These are phyloP conservation scores for Clarireedia hainanense DNA, from an alignment of 2,329 filamentous ascomycete genomes.

Conservation along the genomic window DNA sequence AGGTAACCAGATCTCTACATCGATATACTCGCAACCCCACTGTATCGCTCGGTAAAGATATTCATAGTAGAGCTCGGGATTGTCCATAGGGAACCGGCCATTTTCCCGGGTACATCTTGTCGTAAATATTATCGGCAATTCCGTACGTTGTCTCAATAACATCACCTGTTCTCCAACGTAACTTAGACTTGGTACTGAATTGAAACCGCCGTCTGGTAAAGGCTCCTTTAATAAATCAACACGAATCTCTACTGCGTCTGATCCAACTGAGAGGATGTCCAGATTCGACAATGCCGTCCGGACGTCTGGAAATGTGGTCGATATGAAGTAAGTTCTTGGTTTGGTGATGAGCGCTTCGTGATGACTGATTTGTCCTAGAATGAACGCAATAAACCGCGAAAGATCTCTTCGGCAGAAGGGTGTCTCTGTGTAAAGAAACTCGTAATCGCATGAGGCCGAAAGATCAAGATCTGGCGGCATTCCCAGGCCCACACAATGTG, in stretches of 20 bases:
- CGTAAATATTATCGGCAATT: slow-evolving; percentile 86
- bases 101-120: slow-evolving; percentile 77
- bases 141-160: slow-evolving; percentile 73
- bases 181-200: slow-evolving; percentile 64
- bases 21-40: slow-evolving; percentile 85
- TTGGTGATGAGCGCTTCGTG: slow-evolving; percentile 74
- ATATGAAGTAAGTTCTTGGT: slow-evolving; percentile 74
- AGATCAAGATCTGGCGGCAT: slow-evolving; percentile 60
- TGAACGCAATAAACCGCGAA: slow-evolving; percentile 70
- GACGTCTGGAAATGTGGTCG: slow-evolving; percentile 82
- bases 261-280: slow-evolving; percentile 79
- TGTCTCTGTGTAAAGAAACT: slow-evolving; percentile 72
- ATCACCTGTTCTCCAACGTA: slow-evolving; percentile 85
- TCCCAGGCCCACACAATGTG: slow-evolving; percentile 64
- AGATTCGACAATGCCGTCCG: slow-evolving; percentile 75
- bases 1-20: slow-evolving; percentile 82
- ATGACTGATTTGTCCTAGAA: slow-evolving; percentile 69
- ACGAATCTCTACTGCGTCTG: slow-evolving; percentile 77
- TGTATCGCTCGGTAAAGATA: slow-evolving; percentile 80
- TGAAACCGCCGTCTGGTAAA: slow-evolving; percentile 51
- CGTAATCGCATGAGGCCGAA: slow-evolving; percentile 69
- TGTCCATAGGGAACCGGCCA: slow-evolving; percentile 76
- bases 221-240: slow-evolving; percentile 76
- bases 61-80: slow-evolving; percentile 64
- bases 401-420: slow-evolving; percentile 69